phyloP scores from a whole-genome alignment of 1,139 yeast species.

The Zygosaccharomyces sapae region DNA sequence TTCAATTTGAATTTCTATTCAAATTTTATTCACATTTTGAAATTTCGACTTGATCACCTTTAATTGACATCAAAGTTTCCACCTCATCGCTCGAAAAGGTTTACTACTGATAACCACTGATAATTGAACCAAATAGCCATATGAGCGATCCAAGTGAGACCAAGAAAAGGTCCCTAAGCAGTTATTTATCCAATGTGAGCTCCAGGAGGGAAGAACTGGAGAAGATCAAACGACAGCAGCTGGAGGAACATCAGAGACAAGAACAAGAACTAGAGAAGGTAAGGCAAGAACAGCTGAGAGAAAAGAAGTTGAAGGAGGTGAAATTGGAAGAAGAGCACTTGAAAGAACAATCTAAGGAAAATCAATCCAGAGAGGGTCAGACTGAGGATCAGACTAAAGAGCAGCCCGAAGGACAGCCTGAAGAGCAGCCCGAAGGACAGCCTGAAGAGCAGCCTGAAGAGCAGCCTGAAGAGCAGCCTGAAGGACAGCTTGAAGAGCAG shows the following conservation, averaged over 20 bases:
- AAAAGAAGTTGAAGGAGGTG: slow-evolving; percentile 12
- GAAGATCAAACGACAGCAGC: slow-evolving; percentile 15
- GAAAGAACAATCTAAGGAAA: slow-evolving; percentile 15
- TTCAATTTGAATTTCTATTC: not conserved
- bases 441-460: slow-evolving; percentile 1
- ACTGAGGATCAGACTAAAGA: slow-evolving; percentile 3
- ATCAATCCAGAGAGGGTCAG: slow-evolving; percentile 3
- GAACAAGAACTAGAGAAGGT: slow-evolving; percentile 4
- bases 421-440: not conserved
- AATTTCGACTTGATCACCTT: not conserved
- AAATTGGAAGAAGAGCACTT: slow-evolving; percentile 31
- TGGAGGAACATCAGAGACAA: slow-evolving; percentile 3
- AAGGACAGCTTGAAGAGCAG: slow-evolving; percentile 3
- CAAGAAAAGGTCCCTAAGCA: slow-evolving; percentile 35
- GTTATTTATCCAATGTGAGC: slow-evolving; percentile 35
- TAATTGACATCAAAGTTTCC: not conserved
- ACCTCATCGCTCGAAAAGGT: not conserved
- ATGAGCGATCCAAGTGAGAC: slow-evolving; percentile 5
- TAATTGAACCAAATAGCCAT: not conserved
- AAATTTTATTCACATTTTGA: not conserved
- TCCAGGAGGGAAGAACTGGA: slow-evolving; percentile 33
- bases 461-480: slow-evolving; percentile 5
- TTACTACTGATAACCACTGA: not conserved
- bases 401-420: slow-evolving; percentile 3
- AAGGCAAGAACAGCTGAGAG: not conserved